Evolutionary conservation across 1,139 yeast species (phyloP), one percentile per base, ranked within the genome.

Genomic region (Geotrichum histeridarum): DNA sequence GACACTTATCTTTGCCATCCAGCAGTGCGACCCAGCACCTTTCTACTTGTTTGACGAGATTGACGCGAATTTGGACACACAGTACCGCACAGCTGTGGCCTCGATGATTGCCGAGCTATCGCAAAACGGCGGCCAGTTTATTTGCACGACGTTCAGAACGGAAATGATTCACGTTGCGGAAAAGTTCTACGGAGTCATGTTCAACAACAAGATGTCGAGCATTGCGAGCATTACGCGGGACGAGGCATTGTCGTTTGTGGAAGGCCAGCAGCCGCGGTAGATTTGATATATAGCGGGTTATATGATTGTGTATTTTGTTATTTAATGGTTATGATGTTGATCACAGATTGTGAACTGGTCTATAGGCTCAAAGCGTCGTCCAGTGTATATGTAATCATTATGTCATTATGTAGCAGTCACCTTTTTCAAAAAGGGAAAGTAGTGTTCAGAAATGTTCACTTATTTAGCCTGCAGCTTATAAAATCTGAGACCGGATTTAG

Each of bases 11-110:
- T 77, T 93, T 58, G 98, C 99, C 3, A 89, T 93, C 59, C 99
- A 93, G 72, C 82, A 80, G 67, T 88, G 95, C 62, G 98, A 93
- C 63, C 98, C 98, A 8, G 98, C 98, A 1, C 98, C 99, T 50
- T 93, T 93, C 69, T 93, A 93, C 67, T 73, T 93, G 53, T 90
- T 93, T 70, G 99, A 93, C 70, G 99, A 93, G 73, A 86, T 93
- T 57, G 99, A 93, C 72, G 97, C 98, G 8, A 93, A 93, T 62
- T 76, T 93, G 58, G 99, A 93, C 71, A 82, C 95, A 1, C 96
- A 89, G 66, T 91, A 91, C 67, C 80, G 99, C 63, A 81, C 88
- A 0, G 83, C 96, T 0, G 96, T 93, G 15, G 96, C 99, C 0
- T 72, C 77, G 38, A 75, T 88, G 77, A 84, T 93, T 58, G 76